phyloP scores from a whole-genome alignment of 768 basidiomycete genomes.

The Kwoniella pini region DNA sequence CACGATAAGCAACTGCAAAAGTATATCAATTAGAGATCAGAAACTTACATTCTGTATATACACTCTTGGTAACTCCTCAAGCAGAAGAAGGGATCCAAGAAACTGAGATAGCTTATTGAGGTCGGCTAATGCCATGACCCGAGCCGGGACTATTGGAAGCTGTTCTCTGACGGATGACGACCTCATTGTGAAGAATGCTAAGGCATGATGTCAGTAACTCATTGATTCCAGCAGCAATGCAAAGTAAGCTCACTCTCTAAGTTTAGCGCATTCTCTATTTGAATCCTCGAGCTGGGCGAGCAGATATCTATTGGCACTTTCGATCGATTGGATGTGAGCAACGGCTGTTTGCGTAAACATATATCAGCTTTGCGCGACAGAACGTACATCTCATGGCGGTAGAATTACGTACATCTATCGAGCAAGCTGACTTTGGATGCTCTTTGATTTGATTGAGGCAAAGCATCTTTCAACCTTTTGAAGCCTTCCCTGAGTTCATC shows the following conservation, averaged over 20 bases:
- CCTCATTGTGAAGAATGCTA: slow-evolving; percentile 14
- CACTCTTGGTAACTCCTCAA: neutral
- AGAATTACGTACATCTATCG: slow-evolving; percentile 68
- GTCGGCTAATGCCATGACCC: neutral
- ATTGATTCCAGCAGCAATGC: too few species aligned
- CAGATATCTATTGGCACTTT: slow-evolving; percentile 54
- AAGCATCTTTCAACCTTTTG: slow-evolving; percentile 81
- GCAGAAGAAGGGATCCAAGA: neutral
- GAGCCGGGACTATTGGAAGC: slow-evolving; percentile 13
- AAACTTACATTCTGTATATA: neutral
- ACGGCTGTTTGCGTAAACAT: slow-evolving; percentile 60
- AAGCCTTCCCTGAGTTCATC: slow-evolving; percentile 93
- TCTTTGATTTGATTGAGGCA: slow-evolving; percentile 88
- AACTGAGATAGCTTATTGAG: neutral
- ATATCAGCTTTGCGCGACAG: neutral
- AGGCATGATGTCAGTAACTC: too few species aligned
- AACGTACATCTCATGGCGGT: neutral
- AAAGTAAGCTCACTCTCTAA: slow-evolving; percentile 28
- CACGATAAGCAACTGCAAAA: too few species aligned
- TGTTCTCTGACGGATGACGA: slow-evolving; percentile 11
- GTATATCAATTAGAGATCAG: neutral
- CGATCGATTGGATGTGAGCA: slow-evolving; percentile 81
- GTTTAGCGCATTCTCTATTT: slow-evolving; percentile 17
- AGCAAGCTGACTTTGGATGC: slow-evolving; percentile 87
- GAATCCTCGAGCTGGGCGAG: slow-evolving; percentile 12